Base-by-base conservation (phyloP, 495 filamentous ascomycete genomes). In the Beverwykella pulmonaria region DNA sequence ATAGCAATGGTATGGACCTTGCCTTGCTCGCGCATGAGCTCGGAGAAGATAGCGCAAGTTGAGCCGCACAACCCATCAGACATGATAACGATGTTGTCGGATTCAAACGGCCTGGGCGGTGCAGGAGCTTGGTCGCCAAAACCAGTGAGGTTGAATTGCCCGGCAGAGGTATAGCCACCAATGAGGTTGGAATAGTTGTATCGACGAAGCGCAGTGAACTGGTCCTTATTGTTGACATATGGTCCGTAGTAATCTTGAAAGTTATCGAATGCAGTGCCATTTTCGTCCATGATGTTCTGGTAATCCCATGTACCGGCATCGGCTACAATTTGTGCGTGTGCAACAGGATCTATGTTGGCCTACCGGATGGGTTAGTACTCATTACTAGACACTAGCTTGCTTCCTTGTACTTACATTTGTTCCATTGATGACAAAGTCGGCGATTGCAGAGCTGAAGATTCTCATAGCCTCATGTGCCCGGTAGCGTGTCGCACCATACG, bases 1-100 rank as follows among this genome's bases (percentile, higher is more conserved):
- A 72, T n/a, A 20, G 54, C 48, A n/a, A 72, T 59, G 10, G 53
- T 68, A n/a, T 68, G 53, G 5, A 72, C 69, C 2, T 63, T 27
- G 14, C 53, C 69, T 66, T 65, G 60, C 39, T 65, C 50, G n/a
- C 54, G 46, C 69, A 72, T 69, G 61, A 72, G 69, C 26, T 69
- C 54, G 22, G 61, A 56, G 61, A 72, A 72, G n/a, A 72, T 62
- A 2, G 65, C 49, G 50, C 69, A 72, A 14, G 69, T 68, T 22
- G 65, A 69, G 19, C 36, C 32, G 49, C 69, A 72, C 20, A 36
- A 20, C 23, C 65, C 65, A 50, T 72, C 69, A 41, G 63, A 59
- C 4, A 72, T 53, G 26, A 72, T 41, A 19, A 72, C 56, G 12
- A 72, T 69, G 52, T 72, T 69, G 14, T 65, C 60, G 25, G 69